Percentiles rank a stretch among this genome's conserved stretches.
phyloP scores from a whole-genome alignment of 2,329 filamentous ascomycete species.

The Salinomyces thailandicus region DNA sequence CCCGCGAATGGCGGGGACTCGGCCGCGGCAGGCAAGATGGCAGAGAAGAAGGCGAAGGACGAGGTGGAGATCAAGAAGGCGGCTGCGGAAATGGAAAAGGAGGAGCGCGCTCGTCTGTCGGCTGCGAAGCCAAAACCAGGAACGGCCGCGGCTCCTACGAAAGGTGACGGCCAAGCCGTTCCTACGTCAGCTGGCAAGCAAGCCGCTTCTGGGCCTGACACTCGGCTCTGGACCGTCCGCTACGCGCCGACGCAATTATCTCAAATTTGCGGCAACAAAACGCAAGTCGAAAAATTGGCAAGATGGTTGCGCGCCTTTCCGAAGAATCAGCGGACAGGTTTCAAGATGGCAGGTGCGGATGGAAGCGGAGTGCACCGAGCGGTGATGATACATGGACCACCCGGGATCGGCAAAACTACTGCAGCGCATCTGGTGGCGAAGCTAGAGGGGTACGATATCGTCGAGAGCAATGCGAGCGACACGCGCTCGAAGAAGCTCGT shows the following conservation, averaged over 20 bases:
- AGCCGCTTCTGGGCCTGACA: slow-evolving; percentile 37
- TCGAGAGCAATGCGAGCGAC: slow-evolving; percentile 95
- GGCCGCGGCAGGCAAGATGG: slow-evolving; percentile 74
- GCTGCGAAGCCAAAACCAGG: slow-evolving; percentile 34
- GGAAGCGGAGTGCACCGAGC: slow-evolving; percentile 74
- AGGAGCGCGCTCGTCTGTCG: slow-evolving; percentile 46
- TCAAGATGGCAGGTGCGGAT: slow-evolving; percentile 73
- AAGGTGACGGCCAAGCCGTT: slow-evolving; percentile 32
- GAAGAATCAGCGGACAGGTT: slow-evolving; percentile 66
- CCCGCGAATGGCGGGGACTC: slow-evolving; percentile 81
- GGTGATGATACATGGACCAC: slow-evolving; percentile 91
- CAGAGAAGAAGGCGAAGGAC: slow-evolving; percentile 75
- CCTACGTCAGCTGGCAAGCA: slow-evolving; percentile 20
- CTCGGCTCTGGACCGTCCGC: slow-evolving; percentile 83
- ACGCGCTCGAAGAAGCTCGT: slow-evolving; percentile 92
- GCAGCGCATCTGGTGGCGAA: slow-evolving; percentile 90
- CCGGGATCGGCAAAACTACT: slow-evolving; percentile 95
- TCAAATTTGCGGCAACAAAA: slow-evolving; percentile 94
- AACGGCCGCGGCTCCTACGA: slow-evolving; percentile 23
- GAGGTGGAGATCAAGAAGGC: slow-evolving; percentile 71
- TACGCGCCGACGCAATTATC: slow-evolving; percentile 77
- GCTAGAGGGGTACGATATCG: slow-evolving; percentile 81
- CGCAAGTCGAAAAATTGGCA: slow-evolving; percentile 78
- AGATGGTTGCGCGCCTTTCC: slow-evolving; percentile 76
- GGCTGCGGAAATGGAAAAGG: slow-evolving; percentile 73